A percentile compares a stretch with the other conserved stretches of the same genome.
Conservation (phyloP, 176 grass and related monocot genomes). For the Aegilops bicornis region DNA sequence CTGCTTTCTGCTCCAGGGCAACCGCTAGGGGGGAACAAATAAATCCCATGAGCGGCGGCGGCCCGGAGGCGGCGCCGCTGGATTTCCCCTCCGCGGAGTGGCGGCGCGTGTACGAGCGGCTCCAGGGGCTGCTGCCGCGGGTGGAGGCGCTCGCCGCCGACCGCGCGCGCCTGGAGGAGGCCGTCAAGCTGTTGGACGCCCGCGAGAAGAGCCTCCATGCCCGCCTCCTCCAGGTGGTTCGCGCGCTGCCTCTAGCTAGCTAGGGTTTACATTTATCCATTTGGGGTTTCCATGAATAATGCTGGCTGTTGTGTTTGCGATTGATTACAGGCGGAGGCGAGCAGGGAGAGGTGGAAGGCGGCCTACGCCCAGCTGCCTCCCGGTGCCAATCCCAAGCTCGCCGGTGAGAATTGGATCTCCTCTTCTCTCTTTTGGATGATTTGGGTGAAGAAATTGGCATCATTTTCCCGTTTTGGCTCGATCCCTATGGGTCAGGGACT, state of each 20-base stretch:
- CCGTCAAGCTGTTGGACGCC: not conserved
- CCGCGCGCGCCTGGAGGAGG: conserved; percentile 13
- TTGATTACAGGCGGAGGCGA: not conserved
- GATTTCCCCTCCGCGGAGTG: not conserved
- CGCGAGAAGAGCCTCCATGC: not conserved
- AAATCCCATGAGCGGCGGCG: not conserved
- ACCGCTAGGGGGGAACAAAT: no score
- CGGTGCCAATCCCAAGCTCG: conserved; percentile 19
- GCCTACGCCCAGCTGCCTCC: not conserved
- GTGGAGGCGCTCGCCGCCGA: conserved; percentile 30
- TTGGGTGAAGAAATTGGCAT: not conserved
- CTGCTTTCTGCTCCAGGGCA: no score
- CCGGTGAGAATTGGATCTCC: not conserved
- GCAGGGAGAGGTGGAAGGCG: not conserved
- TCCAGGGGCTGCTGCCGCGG: conserved; percentile 35
- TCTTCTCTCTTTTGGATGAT: not conserved
- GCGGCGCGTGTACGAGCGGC: conserved; percentile 13
- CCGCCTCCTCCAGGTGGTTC: not conserved
- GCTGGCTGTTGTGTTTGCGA: no score
- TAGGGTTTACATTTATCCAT: not conserved
- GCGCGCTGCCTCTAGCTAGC: no score
- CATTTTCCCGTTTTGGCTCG: not conserved
- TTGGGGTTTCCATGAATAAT: no score
- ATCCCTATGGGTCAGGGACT: no score
- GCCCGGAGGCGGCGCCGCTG: not conserved